Percentiles rank a stretch among this genome's conserved stretches.
Evolutionary conservation across 2,329 filamentous ascomycete genomes (phyloP).

Genomic region (Hawksworthiomyces lignivorus): DNA sequence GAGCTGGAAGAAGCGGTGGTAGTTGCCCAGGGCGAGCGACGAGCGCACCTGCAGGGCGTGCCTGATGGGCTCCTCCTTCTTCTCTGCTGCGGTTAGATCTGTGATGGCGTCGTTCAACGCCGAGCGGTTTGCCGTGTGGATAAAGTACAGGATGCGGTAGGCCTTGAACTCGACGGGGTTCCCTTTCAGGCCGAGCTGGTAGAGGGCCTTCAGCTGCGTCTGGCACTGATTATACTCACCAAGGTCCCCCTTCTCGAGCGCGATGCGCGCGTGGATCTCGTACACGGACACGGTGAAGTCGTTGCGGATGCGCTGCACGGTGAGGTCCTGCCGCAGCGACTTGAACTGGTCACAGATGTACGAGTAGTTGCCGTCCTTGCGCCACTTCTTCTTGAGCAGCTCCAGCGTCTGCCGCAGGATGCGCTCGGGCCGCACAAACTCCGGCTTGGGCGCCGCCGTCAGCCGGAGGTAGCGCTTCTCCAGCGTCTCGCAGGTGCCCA

Average conservation of each 20-base stretch:
- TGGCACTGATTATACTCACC: conserved; percentile 99
- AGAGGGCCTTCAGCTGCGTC: conserved; percentile 89
- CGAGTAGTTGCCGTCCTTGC: conserved; percentile 82
- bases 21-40: conserved; percentile 86
- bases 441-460: conserved; percentile 80
- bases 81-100: conserved; percentile 98
- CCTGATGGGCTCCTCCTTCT: conserved; percentile 73
- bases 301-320: conserved; percentile 93
- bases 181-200: conserved; percentile 78
- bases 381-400: conserved; percentile 90
- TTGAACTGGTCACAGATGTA: conserved; percentile 99
- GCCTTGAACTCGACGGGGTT: conserved; percentile 95
- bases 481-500: conserved; percentile 74
- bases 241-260: conserved; percentile 94
- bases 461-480: conserved; percentile 95
- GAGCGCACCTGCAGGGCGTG: conserved; percentile 90
- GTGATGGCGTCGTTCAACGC: conserved; percentile 97
- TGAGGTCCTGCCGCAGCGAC: conserved; percentile 93
- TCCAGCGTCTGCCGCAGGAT: conserved; percentile 80
- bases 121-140: conserved; percentile 96
- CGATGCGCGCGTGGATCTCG: conserved; percentile 95
- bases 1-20: conserved; percentile 95
- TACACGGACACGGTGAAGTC: conserved; percentile 95
- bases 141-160: conserved; percentile 99
- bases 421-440: conserved; percentile 75